Evolutionary conservation across 164 flowering plant species (phyloP).

Genomic region (Umbilicus rupestris): DNA sequence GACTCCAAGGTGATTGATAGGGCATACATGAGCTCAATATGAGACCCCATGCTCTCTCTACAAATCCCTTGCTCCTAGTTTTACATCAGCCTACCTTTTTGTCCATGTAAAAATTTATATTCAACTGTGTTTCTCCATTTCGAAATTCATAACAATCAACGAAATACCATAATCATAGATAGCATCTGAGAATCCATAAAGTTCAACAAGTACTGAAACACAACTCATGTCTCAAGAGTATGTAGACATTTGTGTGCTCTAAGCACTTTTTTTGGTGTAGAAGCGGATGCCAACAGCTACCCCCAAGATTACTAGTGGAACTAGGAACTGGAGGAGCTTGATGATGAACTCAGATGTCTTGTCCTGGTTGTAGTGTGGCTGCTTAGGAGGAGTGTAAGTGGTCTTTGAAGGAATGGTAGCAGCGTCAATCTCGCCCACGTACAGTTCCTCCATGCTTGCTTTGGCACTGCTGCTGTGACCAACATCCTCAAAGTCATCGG

Average conservation of each 20-base stretch:
- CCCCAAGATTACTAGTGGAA: slow-evolving; percentile 30
- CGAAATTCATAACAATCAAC: too few relatives aligned
- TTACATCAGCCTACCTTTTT: not conserved
- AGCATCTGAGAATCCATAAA: too few relatives aligned
- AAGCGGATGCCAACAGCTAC: slow-evolving; percentile 28
- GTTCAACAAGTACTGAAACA: not conserved
- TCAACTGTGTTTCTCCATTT: not conserved
- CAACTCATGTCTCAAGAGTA: not conserved
- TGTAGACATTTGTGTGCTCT: not conserved
- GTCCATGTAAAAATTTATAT: not conserved
- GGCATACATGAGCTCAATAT: slow-evolving; percentile 28
- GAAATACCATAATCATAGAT: not conserved
- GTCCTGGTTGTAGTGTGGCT: slow-evolving; percentile 18
- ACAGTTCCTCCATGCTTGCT: slow-evolving; percentile 16
- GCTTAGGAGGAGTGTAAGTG: slow-evolving; percentile 15
- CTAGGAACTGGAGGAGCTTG: slow-evolving; percentile 34
- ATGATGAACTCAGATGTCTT: slow-evolving; percentile 21
- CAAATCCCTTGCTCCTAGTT: slow-evolving; percentile 2
- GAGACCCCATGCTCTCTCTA: too few relatives aligned
- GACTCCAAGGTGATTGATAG: slow-evolving; percentile 57
- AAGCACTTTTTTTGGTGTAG: slow-evolving; percentile 24
- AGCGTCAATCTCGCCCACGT: slow-evolving; percentile 13
- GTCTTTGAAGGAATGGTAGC: slow-evolving; percentile 11
- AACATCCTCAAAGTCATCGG: slow-evolving; percentile 14
- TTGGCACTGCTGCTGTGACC: slow-evolving; percentile 17